These are phyloP conservation scores for Xylariomycetidae sp. DNA, from an alignment of 2,329 filamentous ascomycete genomes.

Conservation along the genomic window DNA sequence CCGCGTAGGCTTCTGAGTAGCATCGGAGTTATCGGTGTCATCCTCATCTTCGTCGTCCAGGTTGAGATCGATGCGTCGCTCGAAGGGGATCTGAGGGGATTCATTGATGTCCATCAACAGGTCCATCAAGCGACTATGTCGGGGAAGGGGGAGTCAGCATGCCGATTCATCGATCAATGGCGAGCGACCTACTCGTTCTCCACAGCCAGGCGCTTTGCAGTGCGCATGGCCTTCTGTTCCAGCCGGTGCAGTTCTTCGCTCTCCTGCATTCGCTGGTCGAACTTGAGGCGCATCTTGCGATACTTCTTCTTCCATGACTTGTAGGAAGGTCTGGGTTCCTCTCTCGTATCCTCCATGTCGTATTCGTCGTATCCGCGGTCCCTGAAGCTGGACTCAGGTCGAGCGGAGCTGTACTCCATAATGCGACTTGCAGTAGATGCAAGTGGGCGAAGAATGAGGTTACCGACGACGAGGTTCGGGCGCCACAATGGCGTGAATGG, in stretches of 20 bases:
- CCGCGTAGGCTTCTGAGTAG: conserved; percentile 34
- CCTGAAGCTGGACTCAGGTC: conserved; percentile 21
- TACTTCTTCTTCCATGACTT: conserved; percentile 89
- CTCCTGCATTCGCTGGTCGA: conserved; percentile 71
- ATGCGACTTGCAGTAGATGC: conserved; percentile 1
- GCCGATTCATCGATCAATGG: conserved; percentile 11
- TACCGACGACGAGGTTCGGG: too few relatives aligned
- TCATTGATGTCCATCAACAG: conserved; percentile 86
- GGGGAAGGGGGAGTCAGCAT: conserved; percentile 3
- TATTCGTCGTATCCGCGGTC: conserved; percentile 30
- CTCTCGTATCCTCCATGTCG: conserved; percentile 30
- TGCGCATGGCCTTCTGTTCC: conserved; percentile 73
- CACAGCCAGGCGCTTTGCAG: conserved; percentile 76
- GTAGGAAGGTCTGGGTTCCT: conserved; percentile 48
- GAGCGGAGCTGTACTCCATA: conserved; percentile 23
- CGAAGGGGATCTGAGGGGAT: conserved; percentile 67
- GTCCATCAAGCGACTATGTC: conserved; percentile 72
- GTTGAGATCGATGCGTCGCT: conserved; percentile 68
- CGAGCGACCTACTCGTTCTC: conserved; percentile 74
- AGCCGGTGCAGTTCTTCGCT: conserved; percentile 77
- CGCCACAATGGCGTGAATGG: too few relatives aligned
- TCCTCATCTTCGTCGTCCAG: conserved; percentile 37
- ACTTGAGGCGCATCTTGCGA: conserved; percentile 77
- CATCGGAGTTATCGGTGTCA: conserved; percentile 34
- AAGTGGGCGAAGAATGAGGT: too few relatives aligned